phyloP scores from a whole-genome alignment of 83 land plant species.

The Picea abies region DNA sequence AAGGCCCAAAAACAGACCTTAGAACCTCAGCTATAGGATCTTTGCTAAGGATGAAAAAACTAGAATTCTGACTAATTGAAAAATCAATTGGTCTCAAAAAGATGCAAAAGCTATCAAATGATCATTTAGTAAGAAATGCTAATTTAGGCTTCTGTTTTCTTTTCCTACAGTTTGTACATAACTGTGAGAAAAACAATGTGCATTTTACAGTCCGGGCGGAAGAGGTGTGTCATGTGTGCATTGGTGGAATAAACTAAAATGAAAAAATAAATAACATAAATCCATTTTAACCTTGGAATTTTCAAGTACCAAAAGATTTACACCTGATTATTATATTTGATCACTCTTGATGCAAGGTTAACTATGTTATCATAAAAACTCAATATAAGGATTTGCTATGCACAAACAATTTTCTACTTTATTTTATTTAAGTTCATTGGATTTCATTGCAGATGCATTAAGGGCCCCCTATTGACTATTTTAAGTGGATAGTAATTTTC shows the following conservation, averaged over 20 bases:
- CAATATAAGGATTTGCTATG: no score
- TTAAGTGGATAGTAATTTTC: background rate
- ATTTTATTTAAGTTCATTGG: no score
- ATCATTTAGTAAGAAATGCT: background rate
- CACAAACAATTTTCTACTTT: no score
- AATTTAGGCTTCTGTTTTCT: background rate
- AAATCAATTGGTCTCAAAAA: background rate
- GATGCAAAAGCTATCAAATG: background rate
- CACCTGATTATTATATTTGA: no score
- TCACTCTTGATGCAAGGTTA: no score
- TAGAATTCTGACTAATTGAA: background rate
- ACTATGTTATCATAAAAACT: no score
- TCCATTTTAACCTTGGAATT: no score
- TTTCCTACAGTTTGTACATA: background rate
- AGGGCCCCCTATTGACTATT: background rate
- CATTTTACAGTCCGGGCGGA: background rate
- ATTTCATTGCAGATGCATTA: background rate
- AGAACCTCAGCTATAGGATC: conserved; percentile 47
- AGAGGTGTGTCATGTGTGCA: no score
- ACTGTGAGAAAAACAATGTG: background rate
- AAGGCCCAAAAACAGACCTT: conserved; percentile 57
- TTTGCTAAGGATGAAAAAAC: background rate
- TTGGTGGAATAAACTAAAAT: background rate
- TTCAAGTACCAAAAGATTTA: no score
- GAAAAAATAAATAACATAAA: background rate